A percentile compares a stretch with the other conserved stretches of the same genome.
These are phyloP conservation scores for Aspergillaceae sp. DNA, from an alignment of 2,329 filamentous ascomycete genomes.

Conservation along the genomic window DNA sequence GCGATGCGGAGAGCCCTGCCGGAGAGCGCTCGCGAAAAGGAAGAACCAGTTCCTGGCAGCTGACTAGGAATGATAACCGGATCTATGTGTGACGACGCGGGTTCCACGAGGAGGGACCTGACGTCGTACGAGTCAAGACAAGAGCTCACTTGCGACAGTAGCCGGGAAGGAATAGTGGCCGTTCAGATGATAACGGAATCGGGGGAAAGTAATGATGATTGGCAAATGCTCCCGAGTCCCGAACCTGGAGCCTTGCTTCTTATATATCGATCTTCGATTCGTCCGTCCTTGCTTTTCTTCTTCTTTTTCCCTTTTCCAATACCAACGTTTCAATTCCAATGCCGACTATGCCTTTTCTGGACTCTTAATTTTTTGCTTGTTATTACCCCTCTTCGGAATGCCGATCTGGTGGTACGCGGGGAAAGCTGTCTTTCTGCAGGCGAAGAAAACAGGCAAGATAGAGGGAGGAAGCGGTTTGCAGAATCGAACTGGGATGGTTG, in stretches of 20 bases:
- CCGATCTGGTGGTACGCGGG: conserved; percentile 26
- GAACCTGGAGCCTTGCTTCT: neutral
- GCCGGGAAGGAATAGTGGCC: neutral
- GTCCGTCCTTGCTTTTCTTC: neutral
- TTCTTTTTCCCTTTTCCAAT: neutral
- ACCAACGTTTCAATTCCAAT: conserved; percentile 9
- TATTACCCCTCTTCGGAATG: conserved; percentile 19
- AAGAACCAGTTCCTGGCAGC: conserved; percentile 15
- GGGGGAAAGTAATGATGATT: neutral
- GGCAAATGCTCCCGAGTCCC: neutral
- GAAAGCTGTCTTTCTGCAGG: conserved; percentile 25
- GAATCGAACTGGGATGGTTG: conserved; percentile 16
- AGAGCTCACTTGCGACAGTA: neutral
- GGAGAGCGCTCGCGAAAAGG: conserved; percentile 29
- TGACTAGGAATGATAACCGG: too few species aligned
- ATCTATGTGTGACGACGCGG: neutral
- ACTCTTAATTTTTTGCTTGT: conserved; percentile 1
- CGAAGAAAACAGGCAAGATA: conserved; percentile 5
- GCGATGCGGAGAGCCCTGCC: conserved; percentile 34
- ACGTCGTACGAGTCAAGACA: neutral
- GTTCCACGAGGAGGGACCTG: conserved; percentile 2
- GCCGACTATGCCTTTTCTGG: conserved; percentile 9
- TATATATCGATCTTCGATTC: neutral
- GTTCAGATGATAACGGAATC: neutral
- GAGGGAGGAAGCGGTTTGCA: conserved; percentile 8